These are phyloP conservation scores for Pilasporangium apinafurcum DNA, from an alignment of 352 stramenopile genomes.

Conservation along the genomic window DNA sequence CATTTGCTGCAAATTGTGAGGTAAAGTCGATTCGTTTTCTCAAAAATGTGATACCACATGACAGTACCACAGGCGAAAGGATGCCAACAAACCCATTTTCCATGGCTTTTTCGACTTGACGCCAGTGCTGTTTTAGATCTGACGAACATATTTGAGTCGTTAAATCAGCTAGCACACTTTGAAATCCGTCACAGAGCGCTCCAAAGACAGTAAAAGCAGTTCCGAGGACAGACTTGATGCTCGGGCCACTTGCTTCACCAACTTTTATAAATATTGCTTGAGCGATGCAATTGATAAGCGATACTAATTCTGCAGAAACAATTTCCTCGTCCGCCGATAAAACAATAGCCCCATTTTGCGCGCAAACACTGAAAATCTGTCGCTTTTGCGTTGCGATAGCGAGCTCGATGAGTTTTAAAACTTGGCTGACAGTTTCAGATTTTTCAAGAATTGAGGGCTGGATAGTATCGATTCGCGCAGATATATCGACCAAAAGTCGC, in stretches of 20 bases:
- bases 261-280: constrained; percentile 23
- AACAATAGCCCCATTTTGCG: background rate
- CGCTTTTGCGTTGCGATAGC: constrained; percentile 26
- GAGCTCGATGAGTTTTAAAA: constrained; percentile 27
- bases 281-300: constrained; percentile 37
- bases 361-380: constrained; percentile 8
- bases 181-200: constrained; percentile 3
- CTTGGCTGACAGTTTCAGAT: constrained; percentile 8
- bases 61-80: constrained; percentile 30
- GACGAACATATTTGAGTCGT: no score
- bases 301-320: constrained; percentile 24
- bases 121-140: background rate
- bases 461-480: constrained; percentile 22
- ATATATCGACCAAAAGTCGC: constrained; percentile 31
- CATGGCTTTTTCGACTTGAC: constrained; percentile 3
- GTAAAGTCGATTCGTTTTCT: constrained; percentile 13
- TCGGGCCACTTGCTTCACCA: background rate
- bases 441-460: constrained; percentile 18
- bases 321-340: constrained; percentile 2
- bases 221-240: background rate
- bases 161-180: no score
- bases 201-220: constrained; percentile 8
- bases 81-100: constrained; percentile 9
- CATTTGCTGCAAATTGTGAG: constrained; percentile 1
- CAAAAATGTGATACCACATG: constrained; percentile 26